Conservation (phyloP, 1,284 basidiomycete genomes). For the Bjerkandera adusta region DNA sequence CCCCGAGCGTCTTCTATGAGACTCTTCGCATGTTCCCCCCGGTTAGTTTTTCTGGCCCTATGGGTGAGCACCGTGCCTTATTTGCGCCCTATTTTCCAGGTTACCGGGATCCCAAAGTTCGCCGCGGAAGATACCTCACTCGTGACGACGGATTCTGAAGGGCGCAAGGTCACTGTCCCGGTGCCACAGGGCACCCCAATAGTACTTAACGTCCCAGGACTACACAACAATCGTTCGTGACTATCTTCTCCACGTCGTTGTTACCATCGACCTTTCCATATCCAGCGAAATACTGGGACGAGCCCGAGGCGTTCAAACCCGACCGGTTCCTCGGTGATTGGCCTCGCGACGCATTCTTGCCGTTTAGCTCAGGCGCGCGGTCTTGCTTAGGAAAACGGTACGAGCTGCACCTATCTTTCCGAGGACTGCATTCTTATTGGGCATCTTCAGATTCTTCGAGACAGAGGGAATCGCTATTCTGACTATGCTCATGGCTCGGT, state of each 20-base stretch:
- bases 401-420: slow-evolving; percentile 57
- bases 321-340: slow-evolving; percentile 49
- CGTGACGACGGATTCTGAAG: slow-evolving; percentile 31
- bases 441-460: slow-evolving; percentile 24
- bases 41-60: too few relatives aligned
- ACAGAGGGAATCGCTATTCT: slow-evolving; percentile 23
- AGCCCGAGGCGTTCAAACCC: slow-evolving; percentile 49
- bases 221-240: slow-evolving; percentile 36
- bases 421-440: not conserved
- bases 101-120: slow-evolving; percentile 45
- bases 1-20: slow-evolving; percentile 51
- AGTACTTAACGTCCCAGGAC: slow-evolving; percentile 35
- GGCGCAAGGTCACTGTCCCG: slow-evolving; percentile 37
- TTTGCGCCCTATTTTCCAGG: slow-evolving; percentile 27
- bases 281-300: slow-evolving; percentile 52
- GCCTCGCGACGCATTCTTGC: slow-evolving; percentile 50
- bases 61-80: slow-evolving; percentile 7
- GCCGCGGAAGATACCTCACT: slow-evolving; percentile 45
- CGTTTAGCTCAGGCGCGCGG: slow-evolving; percentile 47
- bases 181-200: slow-evolving; percentile 44
- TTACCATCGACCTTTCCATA: not conserved
- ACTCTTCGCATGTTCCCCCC: slow-evolving; percentile 55
- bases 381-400: slow-evolving; percentile 45
- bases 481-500: slow-evolving; percentile 17
- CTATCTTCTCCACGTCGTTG: not conserved